Conservation (phyloP, 208 protist species). For the Leishmania major region DNA sequence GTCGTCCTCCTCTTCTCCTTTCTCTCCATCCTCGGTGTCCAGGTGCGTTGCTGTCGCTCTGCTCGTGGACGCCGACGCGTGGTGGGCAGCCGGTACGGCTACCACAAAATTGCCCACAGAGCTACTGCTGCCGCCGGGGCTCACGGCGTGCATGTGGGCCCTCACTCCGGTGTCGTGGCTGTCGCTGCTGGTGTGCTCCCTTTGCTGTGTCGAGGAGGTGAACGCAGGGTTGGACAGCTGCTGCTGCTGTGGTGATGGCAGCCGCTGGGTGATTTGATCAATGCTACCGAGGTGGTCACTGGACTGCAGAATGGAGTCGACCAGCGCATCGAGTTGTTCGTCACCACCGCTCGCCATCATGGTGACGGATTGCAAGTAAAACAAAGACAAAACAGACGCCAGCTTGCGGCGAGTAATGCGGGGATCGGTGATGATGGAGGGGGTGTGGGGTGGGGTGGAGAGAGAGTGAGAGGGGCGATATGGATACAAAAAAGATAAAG, state of each 20-base stretch:
- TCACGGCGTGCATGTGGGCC: neutral
- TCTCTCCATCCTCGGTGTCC: neutral
- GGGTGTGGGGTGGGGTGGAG: neutral
- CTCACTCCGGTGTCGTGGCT: neutral
- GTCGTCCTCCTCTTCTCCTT: conserved; percentile 14
- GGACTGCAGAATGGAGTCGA: conserved; percentile 34
- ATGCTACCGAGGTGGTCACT: neutral
- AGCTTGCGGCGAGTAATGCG: neutral
- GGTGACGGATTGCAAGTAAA: neutral
- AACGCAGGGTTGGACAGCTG: neutral
- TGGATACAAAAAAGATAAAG: neutral
- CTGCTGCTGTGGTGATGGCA: conserved; percentile 3
- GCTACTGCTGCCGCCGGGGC: neutral
- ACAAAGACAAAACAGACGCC: neutral
- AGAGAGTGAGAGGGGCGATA: neutral
- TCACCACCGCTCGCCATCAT: neutral
- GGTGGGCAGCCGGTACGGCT: neutral
- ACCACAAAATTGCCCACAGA: neutral
- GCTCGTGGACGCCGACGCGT: neutral
- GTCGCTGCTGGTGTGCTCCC: neutral
- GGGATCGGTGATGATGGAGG: neutral
- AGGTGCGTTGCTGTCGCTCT: neutral
- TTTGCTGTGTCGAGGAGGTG: conserved; percentile 1
- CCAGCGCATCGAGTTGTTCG: conserved; percentile 24
- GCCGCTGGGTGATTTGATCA: neutral